Conservation (phyloP, 208 protist genomes). For the Novymonas esmeraldas region DNA sequence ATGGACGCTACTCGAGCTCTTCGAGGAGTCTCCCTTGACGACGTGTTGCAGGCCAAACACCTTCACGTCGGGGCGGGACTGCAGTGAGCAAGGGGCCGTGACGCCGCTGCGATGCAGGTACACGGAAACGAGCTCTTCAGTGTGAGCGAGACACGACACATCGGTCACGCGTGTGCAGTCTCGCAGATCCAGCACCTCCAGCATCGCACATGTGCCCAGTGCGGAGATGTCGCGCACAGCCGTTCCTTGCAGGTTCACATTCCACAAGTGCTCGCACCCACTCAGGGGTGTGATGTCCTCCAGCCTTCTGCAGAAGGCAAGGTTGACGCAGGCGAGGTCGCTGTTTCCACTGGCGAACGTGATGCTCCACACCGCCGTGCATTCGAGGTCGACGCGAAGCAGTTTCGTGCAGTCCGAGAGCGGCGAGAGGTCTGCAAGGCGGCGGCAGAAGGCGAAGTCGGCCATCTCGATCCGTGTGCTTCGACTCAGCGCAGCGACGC, state of each 20-base stretch:
- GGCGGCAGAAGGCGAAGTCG: slow-evolving; percentile 17
- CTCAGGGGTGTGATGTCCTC: slow-evolving; percentile 1
- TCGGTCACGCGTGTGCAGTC: slow-evolving; percentile 19
- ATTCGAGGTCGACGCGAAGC: slow-evolving; percentile 7
- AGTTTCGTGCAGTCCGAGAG: not conserved
- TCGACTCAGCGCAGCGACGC: not conserved
- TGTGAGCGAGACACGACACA: slow-evolving; percentile 4
- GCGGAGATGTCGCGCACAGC: slow-evolving; percentile 1
- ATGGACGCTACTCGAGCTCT: too few species aligned
- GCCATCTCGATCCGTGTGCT: slow-evolving; percentile 15
- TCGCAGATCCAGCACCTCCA: slow-evolving; percentile 11
- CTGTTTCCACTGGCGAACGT: not conserved
- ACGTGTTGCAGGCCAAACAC: slow-evolving; percentile 4
- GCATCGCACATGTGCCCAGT: slow-evolving; percentile 2
- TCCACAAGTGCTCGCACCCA: slow-evolving; percentile 5
- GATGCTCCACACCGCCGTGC: slow-evolving; percentile 9
- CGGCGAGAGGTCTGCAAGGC: slow-evolving; percentile 1
- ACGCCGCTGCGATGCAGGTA: slow-evolving; percentile 14
- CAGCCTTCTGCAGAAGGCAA: slow-evolving; percentile 3
- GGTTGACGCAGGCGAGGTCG: slow-evolving; percentile 3
- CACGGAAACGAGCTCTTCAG: not conserved
- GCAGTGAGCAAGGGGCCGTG: slow-evolving; percentile 1
- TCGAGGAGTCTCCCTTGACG: not conserved
- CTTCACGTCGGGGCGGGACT: slow-evolving; percentile 6
- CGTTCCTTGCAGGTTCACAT: slow-evolving; percentile 4